phyloP scores from a whole-genome alignment of 805 yeast genomes.

The Lipomyces orientalis region DNA sequence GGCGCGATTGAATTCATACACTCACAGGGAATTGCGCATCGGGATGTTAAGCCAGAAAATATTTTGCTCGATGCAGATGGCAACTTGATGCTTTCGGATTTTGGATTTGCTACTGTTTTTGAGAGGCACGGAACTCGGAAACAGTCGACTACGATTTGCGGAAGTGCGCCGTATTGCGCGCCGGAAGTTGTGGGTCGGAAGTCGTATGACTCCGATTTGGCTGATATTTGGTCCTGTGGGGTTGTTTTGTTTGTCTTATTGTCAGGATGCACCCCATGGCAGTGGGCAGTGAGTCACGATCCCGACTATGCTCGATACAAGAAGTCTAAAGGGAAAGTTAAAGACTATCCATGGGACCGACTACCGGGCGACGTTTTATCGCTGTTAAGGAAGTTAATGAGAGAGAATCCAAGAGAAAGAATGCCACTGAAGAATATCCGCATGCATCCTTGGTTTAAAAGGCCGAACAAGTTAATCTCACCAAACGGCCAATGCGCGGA shows the following conservation, averaged over 20 bases:
- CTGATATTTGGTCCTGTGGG: constrained; percentile 67
- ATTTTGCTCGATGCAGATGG: constrained; percentile 67
- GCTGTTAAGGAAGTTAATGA: constrained; percentile 58
- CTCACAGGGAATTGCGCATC: constrained; percentile 65
- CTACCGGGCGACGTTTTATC: constrained; percentile 58
- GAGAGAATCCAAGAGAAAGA: constrained; percentile 56
- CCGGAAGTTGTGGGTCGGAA: constrained; percentile 64
- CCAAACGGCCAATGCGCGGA: constrained; percentile 59
- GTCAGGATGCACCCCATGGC: constrained; percentile 77
- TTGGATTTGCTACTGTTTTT: constrained; percentile 72
- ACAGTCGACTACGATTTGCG: constrained; percentile 61
- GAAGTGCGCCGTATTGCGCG: constrained; percentile 80
- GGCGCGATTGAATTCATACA: constrained; percentile 68
- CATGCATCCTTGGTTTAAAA: constrained; percentile 62
- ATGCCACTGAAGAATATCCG: constrained; percentile 51
- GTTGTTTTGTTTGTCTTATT: constrained; percentile 64
- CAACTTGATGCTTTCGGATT: constrained; percentile 75
- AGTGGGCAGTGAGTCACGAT: constrained; percentile 62
- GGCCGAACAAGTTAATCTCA: constrained; percentile 52
- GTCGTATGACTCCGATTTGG: constrained; percentile 59
- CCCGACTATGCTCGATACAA: constrained; percentile 53
- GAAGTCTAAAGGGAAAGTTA: constrained; percentile 53
- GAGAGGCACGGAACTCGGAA: constrained; percentile 57
- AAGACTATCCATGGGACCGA: constrained; percentile 59
- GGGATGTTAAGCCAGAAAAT: constrained; percentile 74